phyloP scores from a whole-genome alignment of 228 moss, liverwort and hornwort species.

The Sphagnum magellanicum region DNA sequence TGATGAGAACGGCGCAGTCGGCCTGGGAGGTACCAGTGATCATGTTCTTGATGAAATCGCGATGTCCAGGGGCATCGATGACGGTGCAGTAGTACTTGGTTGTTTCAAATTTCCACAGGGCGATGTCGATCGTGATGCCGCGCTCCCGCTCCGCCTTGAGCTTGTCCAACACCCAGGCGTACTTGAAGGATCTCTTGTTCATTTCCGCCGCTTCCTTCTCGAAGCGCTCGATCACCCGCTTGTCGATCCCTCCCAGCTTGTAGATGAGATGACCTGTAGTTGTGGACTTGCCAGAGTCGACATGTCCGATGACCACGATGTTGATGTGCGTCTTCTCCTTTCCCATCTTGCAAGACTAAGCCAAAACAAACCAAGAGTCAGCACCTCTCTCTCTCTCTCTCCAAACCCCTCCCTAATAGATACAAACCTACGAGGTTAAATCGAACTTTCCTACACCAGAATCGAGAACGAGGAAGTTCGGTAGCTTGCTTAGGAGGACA shows the following conservation, averaged over 20 bases:
- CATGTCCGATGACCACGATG: constrained; percentile 92
- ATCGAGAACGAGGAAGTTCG: too few relatives aligned
- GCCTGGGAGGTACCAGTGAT: constrained; percentile 24
- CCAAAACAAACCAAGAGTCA: not conserved
- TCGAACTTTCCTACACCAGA: too few relatives aligned
- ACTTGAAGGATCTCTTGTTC: constrained; percentile 96
- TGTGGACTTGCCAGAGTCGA: constrained; percentile 93
- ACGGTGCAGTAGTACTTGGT: constrained; percentile 75
- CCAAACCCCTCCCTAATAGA: too few relatives aligned
- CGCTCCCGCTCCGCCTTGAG: constrained; percentile 87
- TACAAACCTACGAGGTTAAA: too few relatives aligned
- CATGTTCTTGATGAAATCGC: constrained; percentile 45
- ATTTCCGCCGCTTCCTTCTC: constrained; percentile 93
- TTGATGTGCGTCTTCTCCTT: constrained; percentile 92
- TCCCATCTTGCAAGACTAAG: constrained; percentile 39
- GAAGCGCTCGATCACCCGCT: constrained; percentile 89
- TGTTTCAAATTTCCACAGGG: constrained; percentile 84
- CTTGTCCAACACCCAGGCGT: constrained; percentile 91
- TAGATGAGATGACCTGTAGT: constrained; percentile 85
- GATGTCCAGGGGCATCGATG: constrained; percentile 77
- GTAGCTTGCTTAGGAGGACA: too few relatives aligned
- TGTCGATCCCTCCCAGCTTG: constrained; percentile 91
- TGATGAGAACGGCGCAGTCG: constrained; percentile 50
- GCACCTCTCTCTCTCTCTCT: not conserved
- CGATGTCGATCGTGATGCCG: constrained; percentile 86